Evolutionary conservation across 257 asterid genomes (phyloP), one percentile per base, ranked within the genome.

Genomic region (Lithospermum erythrorhizon): DNA sequence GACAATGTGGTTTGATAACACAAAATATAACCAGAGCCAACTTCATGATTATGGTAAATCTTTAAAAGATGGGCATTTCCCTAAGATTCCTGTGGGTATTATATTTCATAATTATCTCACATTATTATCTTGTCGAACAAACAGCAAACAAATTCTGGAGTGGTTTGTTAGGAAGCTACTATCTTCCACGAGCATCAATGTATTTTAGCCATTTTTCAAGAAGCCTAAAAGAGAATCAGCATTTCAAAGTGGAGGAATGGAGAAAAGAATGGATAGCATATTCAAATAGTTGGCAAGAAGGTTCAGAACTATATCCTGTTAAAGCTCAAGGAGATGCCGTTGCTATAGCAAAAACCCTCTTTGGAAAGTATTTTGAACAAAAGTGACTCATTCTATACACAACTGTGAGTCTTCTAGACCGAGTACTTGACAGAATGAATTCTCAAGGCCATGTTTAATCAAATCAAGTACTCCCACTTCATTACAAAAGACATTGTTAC

Each of bases 121-220:
- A 53, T 45, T 24, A 19, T 57, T 23, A 14, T 49, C 51, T 29
- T 61, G 21, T 72, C 30, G 58, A 55, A 57, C 57, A 63, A 37
- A 70, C 83, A 88, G 98, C 98, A 9, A 91, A 91, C 71, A 91
- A 91, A 82, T 87, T 86, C 27, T 91, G 98, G 98, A 84, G 94
- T 49, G 98, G 97, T 61, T 70, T 91, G 52, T 52, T 86, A 53
- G 75, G 80, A 68, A 79, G 64, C 14, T 91, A 91, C 77, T 91
- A 91, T 75, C 87, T 82, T 35, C 98, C 98, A 6, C 87, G 95
- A 11, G 98, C 98, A 24, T 70, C 90, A 9, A 81, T 79, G 86
- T 88, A 82, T 66, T 86, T 91, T 69, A 67, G 78, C 23, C 82
- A 74, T 6, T 59, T 91, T 61, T 68, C 78, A 9, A 68, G 68